These are phyloP conservation scores for Capsaspora owczarzaki DNA, from an alignment of 78 protist genomes.

Conservation along the genomic window DNA sequence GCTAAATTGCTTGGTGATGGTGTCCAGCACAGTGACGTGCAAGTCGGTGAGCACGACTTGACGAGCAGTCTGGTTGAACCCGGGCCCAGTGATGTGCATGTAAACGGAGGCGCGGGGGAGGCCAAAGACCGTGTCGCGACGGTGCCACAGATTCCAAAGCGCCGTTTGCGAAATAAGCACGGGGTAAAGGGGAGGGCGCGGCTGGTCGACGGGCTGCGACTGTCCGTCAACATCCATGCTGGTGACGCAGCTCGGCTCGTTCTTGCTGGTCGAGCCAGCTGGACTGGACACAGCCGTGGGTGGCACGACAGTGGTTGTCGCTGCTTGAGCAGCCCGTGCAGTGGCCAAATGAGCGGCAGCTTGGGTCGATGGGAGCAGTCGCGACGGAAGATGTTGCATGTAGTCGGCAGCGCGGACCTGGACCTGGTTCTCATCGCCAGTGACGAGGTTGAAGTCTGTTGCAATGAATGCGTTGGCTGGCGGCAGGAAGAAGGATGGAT, in stretches of 20 bases:
- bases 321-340: no score
- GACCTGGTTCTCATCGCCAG: no score
- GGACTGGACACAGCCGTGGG: no score
- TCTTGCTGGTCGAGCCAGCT: no score
- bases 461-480: conserved; percentile 14
- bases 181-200: background rate
- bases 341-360: no score
- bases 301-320: no score
- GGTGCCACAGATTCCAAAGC: background rate
- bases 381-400: no score
- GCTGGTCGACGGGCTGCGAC: no score
- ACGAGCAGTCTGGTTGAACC: background rate
- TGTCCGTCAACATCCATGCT: no score
- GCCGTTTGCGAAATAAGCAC: background rate
- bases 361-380: no score
- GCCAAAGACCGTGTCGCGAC: background rate
- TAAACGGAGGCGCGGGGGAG: background rate
- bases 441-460: conserved; percentile 7
- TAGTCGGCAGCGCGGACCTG: no score
- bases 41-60: background rate
- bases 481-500: background rate
- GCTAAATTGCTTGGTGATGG: background rate
- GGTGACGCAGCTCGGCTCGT: no score
- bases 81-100: background rate
- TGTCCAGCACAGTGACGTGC: background rate